Evolutionary conservation across 768 basidiomycete genomes (phyloP), one percentile per base, ranked within the genome.

Genomic region (Psilocybe cyanescens): DNA sequence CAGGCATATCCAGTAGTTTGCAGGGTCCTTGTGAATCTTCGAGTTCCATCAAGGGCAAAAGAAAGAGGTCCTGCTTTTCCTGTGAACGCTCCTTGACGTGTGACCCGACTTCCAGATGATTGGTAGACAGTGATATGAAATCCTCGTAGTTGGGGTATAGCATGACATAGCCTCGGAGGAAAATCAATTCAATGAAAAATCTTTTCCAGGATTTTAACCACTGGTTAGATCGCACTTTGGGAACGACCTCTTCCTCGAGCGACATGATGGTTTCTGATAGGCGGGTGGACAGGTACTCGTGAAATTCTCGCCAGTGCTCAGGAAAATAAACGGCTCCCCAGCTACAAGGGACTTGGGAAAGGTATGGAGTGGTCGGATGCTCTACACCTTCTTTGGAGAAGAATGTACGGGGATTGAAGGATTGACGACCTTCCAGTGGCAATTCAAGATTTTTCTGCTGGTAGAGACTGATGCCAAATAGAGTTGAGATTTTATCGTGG

Each of bases 321-420:
- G 94, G 93, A 70, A 96, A 96, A 77, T 95, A 96, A 39, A 93
- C 80, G 2, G 92, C 94, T 12, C 94, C 94, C 94, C 93, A 96
- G 74, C 91, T 93, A 74, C 94, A 95, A 0, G 94, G 94, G 8
- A 94, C 86, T 60, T 92, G 90, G 0, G 92, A 94, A 46, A 95
- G 83, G 72, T 94, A 95, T 0, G 94, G 93, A 0, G 86, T 86
- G 1, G 79, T 76, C 0, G 82, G 74, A 47, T 81, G 63, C 0
- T 76, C 57, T n/a, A 85, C 52, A 2, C 76, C 77, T 8, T 73
- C 65, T 0, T 72, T 61, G 8, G 72, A 69, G 71, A 95, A 91
- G 19, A 89, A 74, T 0, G 68, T 60, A 61, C 84, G 86, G 1
- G 93, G 85, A 71, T 90, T 75, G 74, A 94, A 94, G 19, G 81